Base-by-base conservation (phyloP, 352 stramenopile species). In the Phytophthora boehmeriae region DNA sequence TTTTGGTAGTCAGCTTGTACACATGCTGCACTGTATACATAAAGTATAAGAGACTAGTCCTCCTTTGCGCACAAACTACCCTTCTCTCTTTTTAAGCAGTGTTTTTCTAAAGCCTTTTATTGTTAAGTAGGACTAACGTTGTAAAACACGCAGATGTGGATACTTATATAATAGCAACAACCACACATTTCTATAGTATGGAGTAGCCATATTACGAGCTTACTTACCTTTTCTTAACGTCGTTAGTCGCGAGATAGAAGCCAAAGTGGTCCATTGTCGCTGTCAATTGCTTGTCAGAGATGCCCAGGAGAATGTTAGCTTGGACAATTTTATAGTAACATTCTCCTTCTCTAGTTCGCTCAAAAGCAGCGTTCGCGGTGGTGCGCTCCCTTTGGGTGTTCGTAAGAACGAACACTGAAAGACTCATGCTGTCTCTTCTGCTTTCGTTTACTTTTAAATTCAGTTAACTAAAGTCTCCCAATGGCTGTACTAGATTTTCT, bases 1-100 rank as follows among this genome's bases (percentile, higher is more conserved):
- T 78, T 49, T 76, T 30, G 57, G 48, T 71, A 76, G 55, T 76
- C 73, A 0, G 14, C 20, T 0, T 38, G 6, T 3, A 22, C 23
- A 19, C 8, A 20, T 4, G 1, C 42, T 9, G 22, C 17, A 20
- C 20, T 48, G 23, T 34, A 48, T 2, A 48, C 13, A 48, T 48
- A 48, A 20, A 54, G 38, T 6, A 44, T 4, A 22, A 11, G 6
- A 22, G 38, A 6, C 4, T 8, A 22, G 8, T 44, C 38, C 13
- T 44, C 38, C 38, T 44, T 25, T 8, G 38, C 9, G n/a, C 13
- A 44, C 4, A 76, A 57, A 4, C 49, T 55, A 10, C 49, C 50
- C 20, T 10, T n/a, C 28, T 57, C 59, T 38, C 50, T 45, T n/a
- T 64, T 59, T 22, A 64, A 5, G 32, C 42, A 75, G 25, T 59